phyloP scores from a whole-genome alignment of 139 green algal genomes.

The Ulvella scutata region DNA sequence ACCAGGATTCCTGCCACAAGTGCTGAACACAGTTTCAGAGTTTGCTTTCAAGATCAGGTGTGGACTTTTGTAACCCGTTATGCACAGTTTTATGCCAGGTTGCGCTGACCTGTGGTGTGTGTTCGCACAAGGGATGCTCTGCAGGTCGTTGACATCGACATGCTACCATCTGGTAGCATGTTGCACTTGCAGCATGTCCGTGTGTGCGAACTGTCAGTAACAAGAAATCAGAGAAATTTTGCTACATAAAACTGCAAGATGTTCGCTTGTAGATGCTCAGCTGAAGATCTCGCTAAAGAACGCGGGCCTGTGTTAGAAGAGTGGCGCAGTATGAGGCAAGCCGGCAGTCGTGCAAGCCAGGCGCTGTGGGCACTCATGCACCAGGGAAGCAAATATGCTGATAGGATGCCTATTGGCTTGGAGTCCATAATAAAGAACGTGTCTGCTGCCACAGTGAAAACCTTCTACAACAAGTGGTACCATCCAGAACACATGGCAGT shows the following conservation, averaged over 20 bases:
- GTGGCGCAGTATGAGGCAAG: slow-evolving; percentile 45
- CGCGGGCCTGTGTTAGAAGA: slow-evolving; percentile 79
- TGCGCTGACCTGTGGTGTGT: no score
- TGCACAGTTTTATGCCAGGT: no score
- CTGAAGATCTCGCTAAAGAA: slow-evolving; percentile 68
- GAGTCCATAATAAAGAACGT: slow-evolving; percentile 50
- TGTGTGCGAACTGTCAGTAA: background rate
- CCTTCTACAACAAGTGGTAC: slow-evolving; percentile 75
- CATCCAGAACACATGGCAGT: slow-evolving; percentile 47
- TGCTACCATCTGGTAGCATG: no score
- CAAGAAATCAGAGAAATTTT: background rate
- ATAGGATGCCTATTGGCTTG: slow-evolving; percentile 68
- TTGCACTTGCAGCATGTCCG: background rate
- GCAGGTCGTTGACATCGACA: no score
- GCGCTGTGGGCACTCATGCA: slow-evolving; percentile 73
- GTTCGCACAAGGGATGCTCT: no score
- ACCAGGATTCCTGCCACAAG: slow-evolving; percentile 32
- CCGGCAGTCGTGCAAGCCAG: slow-evolving; percentile 38
- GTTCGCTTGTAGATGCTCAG: slow-evolving; percentile 15
- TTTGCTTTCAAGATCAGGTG: slow-evolving; percentile 59
- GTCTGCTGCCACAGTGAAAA: slow-evolving; percentile 21
- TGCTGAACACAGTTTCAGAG: slow-evolving; percentile 53
- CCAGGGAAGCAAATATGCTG: slow-evolving; percentile 52
- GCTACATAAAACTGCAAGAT: background rate
- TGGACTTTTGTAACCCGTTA: no score